phyloP scores from a whole-genome alignment of 2,329 filamentous ascomycete species.

The Penicillium sp. region DNA sequence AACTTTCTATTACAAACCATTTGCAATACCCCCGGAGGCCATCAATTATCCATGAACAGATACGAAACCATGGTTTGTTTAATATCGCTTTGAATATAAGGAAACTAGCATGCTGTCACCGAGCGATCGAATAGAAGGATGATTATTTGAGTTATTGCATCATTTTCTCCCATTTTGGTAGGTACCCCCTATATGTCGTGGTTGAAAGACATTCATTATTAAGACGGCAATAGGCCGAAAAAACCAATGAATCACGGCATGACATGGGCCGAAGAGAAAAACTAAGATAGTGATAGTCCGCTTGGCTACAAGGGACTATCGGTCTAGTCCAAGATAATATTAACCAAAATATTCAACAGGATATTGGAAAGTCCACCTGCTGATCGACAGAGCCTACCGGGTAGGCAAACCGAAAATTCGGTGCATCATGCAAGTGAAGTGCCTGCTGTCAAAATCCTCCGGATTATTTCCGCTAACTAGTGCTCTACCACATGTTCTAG shows the following conservation, averaged over 20 bases:
- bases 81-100: background rate
- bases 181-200: background rate
- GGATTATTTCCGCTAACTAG: background rate
- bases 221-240: background rate
- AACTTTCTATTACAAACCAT: background rate
- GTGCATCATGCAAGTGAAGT: background rate
- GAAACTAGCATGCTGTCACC: background rate
- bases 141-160: background rate
- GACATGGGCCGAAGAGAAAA: background rate
- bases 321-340: background rate
- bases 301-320: background rate
- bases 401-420: background rate
- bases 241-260: background rate
- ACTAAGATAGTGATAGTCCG: slow-evolving; percentile 2
- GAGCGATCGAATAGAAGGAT: background rate
- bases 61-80: background rate
- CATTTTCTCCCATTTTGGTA: background rate
- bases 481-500: background rate
- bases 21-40: too few relatives aligned
- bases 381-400: background rate
- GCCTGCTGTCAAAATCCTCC: background rate
- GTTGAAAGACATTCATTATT: background rate
- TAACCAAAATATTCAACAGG: background rate
- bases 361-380: background rate
- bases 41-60: background rate